Percentiles rank a stretch among this genome's conserved stretches.
Conservation (phyloP, 176 grass and related monocot genomes). For the Lolium perenne region DNA sequence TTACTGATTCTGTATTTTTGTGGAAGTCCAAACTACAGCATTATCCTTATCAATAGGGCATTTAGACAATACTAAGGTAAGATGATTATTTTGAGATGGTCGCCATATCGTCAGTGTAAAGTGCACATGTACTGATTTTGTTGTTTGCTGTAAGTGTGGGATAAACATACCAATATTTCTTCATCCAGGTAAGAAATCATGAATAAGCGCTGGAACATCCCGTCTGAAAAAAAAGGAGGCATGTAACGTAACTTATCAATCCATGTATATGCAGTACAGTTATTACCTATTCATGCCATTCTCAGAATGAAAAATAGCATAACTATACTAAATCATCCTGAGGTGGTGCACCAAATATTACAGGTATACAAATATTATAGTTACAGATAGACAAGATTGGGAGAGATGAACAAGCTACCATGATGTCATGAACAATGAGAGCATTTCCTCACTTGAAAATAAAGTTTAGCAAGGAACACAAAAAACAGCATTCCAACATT, state of each 20-base stretch:
- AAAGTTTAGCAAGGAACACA: not conserved
- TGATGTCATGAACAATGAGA: not conserved
- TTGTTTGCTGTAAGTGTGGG: constrained; percentile 1
- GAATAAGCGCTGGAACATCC: constrained; percentile 81
- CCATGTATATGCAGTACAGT: too few species aligned
- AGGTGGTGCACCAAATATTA: constrained; percentile 9
- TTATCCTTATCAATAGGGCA: not conserved
- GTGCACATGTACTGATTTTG: not conserved
- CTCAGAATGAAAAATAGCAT: constrained; percentile 1
- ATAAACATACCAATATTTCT: constrained; percentile 91
- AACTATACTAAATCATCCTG: not conserved
- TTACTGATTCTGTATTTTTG: not conserved
- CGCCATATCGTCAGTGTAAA: not conserved
- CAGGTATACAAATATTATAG: not conserved
- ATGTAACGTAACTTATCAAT: too few species aligned
- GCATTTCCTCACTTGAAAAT: not conserved
- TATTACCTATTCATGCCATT: not conserved
- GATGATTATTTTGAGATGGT: not conserved
- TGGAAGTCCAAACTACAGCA: not conserved
- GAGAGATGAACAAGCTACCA: not conserved
- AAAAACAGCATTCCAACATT: not conserved
- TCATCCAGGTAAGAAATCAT: constrained; percentile 99
- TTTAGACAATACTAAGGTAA: not conserved
- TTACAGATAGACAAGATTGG: not conserved
- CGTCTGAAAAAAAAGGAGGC: constrained; percentile 52